These are phyloP conservation scores for Pseudonitzschia multistriata DNA, from an alignment of 108 stramenopile genomes.

Conservation along the genomic window DNA sequence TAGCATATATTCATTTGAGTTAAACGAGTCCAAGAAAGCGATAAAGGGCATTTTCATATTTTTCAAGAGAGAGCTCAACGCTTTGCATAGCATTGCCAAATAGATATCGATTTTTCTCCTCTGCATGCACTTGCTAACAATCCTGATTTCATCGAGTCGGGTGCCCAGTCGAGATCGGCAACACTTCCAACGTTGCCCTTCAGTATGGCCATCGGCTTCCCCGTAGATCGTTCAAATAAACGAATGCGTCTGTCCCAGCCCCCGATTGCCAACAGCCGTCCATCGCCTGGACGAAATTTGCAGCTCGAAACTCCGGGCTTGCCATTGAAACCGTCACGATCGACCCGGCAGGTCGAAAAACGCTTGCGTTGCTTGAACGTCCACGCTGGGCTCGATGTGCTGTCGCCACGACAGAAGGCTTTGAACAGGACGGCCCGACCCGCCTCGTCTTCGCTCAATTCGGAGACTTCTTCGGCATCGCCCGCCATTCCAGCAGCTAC, in stretches of 20 bases:
- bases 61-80: neutral
- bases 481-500: conserved; percentile 79
- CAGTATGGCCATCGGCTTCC: conserved; percentile 62
- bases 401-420: conserved; percentile 22
- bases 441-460: conserved; percentile 44
- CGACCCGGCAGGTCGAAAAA: conserved; percentile 57
- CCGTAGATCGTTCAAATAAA: conserved; percentile 56
- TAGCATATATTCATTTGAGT: no score
- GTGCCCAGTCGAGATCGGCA: conserved; percentile 76
- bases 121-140: conserved; percentile 66
- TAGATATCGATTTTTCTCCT: conserved; percentile 53
- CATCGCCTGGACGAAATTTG: conserved; percentile 74
- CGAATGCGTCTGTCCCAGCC: conserved; percentile 84
- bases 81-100: conserved; percentile 59
- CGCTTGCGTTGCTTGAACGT: conserved; percentile 38
- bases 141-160: conserved; percentile 52
- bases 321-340: conserved; percentile 35
- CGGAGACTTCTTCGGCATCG: conserved; percentile 56
- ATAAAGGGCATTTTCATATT: no score
- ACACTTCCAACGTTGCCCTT: conserved; percentile 59
- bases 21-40: no score
- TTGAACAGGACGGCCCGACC: conserved; percentile 66
- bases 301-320: conserved; percentile 69
- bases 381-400: conserved; percentile 5
- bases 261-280: conserved; percentile 75